Conservation (phyloP, 2,329 filamentous ascomycete species). For the Tolypocladium pustulatum region DNA sequence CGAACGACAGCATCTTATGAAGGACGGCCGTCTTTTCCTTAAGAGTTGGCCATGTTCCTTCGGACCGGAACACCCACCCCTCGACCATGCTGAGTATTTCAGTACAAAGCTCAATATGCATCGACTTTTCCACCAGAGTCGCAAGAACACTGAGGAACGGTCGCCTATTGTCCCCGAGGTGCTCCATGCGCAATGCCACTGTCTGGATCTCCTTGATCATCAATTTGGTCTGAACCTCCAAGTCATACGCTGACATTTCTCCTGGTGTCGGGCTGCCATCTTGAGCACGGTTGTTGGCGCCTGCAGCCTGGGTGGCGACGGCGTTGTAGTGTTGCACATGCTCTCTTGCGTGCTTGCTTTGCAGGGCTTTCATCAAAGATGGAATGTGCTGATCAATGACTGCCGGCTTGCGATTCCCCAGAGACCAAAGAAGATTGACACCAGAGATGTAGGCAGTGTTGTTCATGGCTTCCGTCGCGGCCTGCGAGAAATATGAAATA, state of each 20-base stretch:
- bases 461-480: slow-evolving; percentile 79
- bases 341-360: slow-evolving; percentile 83
- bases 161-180: slow-evolving; percentile 77
- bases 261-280: slow-evolving; percentile 41
- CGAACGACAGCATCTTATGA: slow-evolving; percentile 98
- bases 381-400: slow-evolving; percentile 85
- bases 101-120: slow-evolving; percentile 75
- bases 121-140: slow-evolving; percentile 88
- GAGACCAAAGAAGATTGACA: slow-evolving; percentile 86
- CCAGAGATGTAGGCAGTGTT: slow-evolving; percentile 74
- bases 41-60: slow-evolving; percentile 89
- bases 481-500: slow-evolving; percentile 70
- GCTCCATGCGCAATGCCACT: slow-evolving; percentile 83
- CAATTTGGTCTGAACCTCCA: slow-evolving; percentile 79
- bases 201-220: slow-evolving; percentile 95
- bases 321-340: slow-evolving; percentile 71
- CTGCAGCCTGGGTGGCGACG: slow-evolving; percentile 38
- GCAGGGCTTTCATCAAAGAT: slow-evolving; percentile 85
- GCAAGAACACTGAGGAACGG: slow-evolving; percentile 94
- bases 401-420: slow-evolving; percentile 73
- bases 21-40: slow-evolving; percentile 98
- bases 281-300: slow-evolving; percentile 31
- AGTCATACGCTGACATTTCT: slow-evolving; percentile 63
- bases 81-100: slow-evolving; percentile 94
- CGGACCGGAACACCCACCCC: slow-evolving; percentile 89